A percentile compares a stretch with the other conserved stretches of the same genome.
phyloP scores from a whole-genome alignment of 2,329 filamentous ascomycete species.

The Phialemonium atrogriseum region DNA sequence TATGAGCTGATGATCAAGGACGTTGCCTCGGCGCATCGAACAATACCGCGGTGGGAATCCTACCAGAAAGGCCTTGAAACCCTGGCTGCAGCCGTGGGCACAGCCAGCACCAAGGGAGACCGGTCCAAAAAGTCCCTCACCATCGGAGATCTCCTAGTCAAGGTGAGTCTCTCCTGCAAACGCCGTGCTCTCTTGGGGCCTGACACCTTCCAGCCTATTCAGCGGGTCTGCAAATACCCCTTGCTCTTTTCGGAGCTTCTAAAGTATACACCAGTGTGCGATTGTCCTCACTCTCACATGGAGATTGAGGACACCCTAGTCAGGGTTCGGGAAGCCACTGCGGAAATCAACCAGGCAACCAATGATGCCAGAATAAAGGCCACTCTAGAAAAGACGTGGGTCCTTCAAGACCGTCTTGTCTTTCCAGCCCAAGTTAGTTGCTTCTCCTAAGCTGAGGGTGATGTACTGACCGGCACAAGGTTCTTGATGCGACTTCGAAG shows the following conservation, averaged over 20 bases:
- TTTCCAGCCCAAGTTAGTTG: slow-evolving; percentile 63
- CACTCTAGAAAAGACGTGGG: slow-evolving; percentile 72
- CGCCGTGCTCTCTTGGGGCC: neutral
- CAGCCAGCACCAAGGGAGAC: slow-evolving; percentile 55
- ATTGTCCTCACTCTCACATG: slow-evolving; percentile 76
- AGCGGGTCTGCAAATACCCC: slow-evolving; percentile 86
- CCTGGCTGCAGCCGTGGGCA: slow-evolving; percentile 65
- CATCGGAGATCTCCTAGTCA: slow-evolving; percentile 80
- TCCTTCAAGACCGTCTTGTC: slow-evolving; percentile 71
- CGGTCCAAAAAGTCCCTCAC: slow-evolving; percentile 68
- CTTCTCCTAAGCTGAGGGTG: neutral
- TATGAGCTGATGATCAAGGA: slow-evolving; percentile 82
- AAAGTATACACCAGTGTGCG: slow-evolving; percentile 72
- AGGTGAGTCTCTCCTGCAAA: slow-evolving; percentile 42
- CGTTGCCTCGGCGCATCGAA: slow-evolving; percentile 58
- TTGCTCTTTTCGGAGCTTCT: slow-evolving; percentile 78
- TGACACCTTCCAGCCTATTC: slow-evolving; percentile 63
- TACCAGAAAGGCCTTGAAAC: slow-evolving; percentile 84
- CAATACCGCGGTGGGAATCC: slow-evolving; percentile 64
- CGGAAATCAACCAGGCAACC: slow-evolving; percentile 77
- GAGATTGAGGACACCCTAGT: slow-evolving; percentile 68
- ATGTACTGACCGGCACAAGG: slow-evolving; percentile 11
- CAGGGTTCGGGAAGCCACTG: slow-evolving; percentile 64
- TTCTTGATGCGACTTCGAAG: slow-evolving; percentile 42
- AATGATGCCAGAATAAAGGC: slow-evolving; percentile 63